Base-by-base conservation (phyloP, 2,329 filamentous ascomycete species). In the Iodosphaeria phyllophila region DNA sequence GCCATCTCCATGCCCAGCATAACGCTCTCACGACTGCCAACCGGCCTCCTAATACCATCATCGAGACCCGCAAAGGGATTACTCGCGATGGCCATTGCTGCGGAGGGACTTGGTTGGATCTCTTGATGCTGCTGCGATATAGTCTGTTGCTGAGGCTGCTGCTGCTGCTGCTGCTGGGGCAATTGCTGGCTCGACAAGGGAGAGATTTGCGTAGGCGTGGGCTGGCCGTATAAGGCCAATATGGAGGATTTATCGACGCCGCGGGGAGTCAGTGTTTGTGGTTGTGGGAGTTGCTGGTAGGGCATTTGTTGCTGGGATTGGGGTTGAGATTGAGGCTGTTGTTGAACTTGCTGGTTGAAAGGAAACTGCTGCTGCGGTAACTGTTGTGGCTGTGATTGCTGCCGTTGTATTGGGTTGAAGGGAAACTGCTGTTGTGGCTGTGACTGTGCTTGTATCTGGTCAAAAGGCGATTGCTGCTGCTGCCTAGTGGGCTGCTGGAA, bases 171-270 rank as follows among this genome's bases (percentile, higher is more conserved):
- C 32, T 32, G 39, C 23, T 12, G 31, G 39, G 7, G 41, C 35
- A 9, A 34, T 26, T 16, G 19, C 19, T 13, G 19, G 36, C 32
- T 13, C 34, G 37, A 34, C 4, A 35, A 26, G 16, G 39, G 42
- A 21, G 28, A 18, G 25, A 36, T 35, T 18, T 45, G 38, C 7
- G 49, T 39, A 14, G 33, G 31, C 11, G 49, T 34, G 15, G 50
- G 56, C 1, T 72, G 64, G 41, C 66, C 71, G 47, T 79, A 86
- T 8, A 89, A 49, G 5, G 78, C 74, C 45, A 86, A 56, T 30
- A 89, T 86, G 4, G 74, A 74, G 3, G 65, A 67, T 33, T 77
- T 84, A 38, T 82, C 69, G 14, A n/a, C n/a, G n/a, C n/a, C n/a
- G n/a, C n/a, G n/a, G n/a, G n/a, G n/a, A n/a, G n/a, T n/a, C 27